Conservation (phyloP, 352 stramenopile genomes). For the Globisporangium recalcitrans region DNA sequence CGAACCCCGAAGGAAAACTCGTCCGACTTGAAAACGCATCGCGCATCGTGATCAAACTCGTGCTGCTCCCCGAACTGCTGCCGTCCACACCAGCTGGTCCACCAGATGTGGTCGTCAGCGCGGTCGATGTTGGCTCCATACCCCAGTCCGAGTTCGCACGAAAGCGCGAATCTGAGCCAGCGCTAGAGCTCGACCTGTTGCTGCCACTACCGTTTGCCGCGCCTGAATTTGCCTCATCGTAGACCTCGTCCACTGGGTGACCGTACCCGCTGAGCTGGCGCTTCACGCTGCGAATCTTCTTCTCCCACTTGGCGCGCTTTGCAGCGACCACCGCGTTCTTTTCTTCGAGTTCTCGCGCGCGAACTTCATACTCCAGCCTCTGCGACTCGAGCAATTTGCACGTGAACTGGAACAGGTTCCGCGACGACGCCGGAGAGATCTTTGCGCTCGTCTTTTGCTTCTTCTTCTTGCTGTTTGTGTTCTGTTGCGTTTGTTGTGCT, state of each 20-base stretch:
- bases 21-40: constrained; percentile 11
- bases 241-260: neutral
- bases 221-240: neutral
- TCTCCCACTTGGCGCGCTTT: constrained; percentile 37
- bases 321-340: constrained; percentile 23
- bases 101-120: neutral
- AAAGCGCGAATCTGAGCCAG: neutral
- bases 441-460: neutral
- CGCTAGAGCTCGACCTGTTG: neutral
- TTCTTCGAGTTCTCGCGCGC: constrained; percentile 36
- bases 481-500: neutral
- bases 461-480: neutral
- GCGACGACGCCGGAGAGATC: constrained; percentile 24
- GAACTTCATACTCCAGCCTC: constrained; percentile 42
- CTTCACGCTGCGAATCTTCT: constrained; percentile 25
- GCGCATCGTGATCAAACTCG: constrained; percentile 22
- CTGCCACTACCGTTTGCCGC: neutral
- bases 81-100: neutral
- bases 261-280: constrained; percentile 10
- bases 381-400: constrained; percentile 31
- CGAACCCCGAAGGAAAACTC: neutral
- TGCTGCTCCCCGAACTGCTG: constrained; percentile 24
- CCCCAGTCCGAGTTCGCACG: neutral
- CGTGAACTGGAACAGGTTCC: constrained; percentile 41
- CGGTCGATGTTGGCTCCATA: neutral